Conservation (phyloP, 768 basidiomycete species). For the Phaeotremella skinneri region DNA sequence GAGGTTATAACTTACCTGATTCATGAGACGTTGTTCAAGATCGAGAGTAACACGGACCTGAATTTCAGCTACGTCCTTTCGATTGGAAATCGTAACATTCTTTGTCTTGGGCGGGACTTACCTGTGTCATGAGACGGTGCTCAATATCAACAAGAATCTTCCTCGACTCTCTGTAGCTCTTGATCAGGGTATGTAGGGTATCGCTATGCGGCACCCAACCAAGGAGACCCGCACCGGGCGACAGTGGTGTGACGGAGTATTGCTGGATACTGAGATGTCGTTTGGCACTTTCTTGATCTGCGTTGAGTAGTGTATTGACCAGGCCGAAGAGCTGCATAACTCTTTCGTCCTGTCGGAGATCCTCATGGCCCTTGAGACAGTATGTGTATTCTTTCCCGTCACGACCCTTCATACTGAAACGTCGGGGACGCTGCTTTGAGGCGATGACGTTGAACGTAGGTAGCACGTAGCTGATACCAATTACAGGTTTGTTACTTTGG, state of each 20-base stretch:
- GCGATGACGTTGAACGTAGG: constrained; percentile 89
- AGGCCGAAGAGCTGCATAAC: constrained; percentile 99
- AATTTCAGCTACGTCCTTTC: too few relatives aligned
- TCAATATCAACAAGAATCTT: constrained; percentile 98
- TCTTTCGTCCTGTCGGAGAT: constrained; percentile 95
- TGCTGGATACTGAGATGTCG: constrained; percentile 90
- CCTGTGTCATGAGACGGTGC: constrained; percentile 97
- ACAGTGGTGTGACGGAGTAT: constrained; percentile 88
- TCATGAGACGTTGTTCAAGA: too few relatives aligned
- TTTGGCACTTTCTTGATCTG: constrained; percentile 94
- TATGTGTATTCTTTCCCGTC: constrained; percentile 95
- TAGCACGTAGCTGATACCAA: constrained; percentile 78
- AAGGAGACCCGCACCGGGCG: constrained; percentile 88
- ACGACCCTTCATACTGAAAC: constrained; percentile 77
- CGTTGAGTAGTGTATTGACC: constrained; percentile 87
- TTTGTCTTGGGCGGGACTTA: constrained; percentile 46
- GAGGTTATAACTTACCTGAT: too few relatives aligned
- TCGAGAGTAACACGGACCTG: too few relatives aligned
- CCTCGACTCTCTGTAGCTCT: constrained; percentile 91
- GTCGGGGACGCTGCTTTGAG: constrained; percentile 93
- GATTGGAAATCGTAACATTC: not conserved
- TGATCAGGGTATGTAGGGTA: constrained; percentile 91
- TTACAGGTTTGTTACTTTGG: constrained; percentile 77
- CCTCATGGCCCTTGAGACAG: constrained; percentile 93
- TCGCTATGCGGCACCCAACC: constrained; percentile 97